phyloP scores from a whole-genome alignment of 176 grass and related monocot genomes.

The Guadua angustifolia region DNA sequence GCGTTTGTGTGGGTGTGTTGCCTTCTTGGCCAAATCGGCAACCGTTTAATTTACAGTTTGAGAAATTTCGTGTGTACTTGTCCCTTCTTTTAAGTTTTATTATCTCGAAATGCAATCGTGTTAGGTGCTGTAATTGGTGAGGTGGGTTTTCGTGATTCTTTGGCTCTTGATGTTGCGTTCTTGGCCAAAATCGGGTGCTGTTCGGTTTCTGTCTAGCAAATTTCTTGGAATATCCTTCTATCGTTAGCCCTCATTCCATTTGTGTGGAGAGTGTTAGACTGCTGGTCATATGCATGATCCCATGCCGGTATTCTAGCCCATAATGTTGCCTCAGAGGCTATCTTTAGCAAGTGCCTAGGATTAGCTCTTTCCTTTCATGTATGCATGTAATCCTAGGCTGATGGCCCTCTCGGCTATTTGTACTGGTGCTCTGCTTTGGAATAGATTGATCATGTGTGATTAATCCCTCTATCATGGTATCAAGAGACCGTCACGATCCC shows the following conservation, averaged over 20 bases:
- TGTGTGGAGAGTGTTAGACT: no score
- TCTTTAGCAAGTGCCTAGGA: no score
- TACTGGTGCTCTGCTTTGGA: no score
- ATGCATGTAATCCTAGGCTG: no score
- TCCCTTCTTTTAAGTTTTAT: neutral
- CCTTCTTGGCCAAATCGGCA: constrained; percentile 2
- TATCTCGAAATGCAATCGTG: neutral
- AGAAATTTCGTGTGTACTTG: neutral
- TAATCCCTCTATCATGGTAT: no score
- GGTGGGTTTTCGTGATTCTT: neutral
- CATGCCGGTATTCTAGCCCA: no score
- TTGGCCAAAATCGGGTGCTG: neutral
- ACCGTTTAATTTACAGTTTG: neutral
- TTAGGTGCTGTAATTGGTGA: neutral
- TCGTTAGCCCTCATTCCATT: constrained; percentile 1
- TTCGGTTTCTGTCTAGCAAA: neutral
- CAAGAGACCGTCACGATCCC: no score
- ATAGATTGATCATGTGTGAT: no score
- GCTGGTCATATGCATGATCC: no score
- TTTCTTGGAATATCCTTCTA: constrained; percentile 28
- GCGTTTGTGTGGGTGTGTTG: constrained; percentile 7
- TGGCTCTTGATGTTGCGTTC: neutral
- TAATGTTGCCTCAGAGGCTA: no score
- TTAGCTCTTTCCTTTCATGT: no score
- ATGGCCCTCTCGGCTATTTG: no score